These are phyloP conservation scores for Colletotrichum sp. DNA, from an alignment of 2,329 filamentous ascomycete species.

Conservation along the genomic window DNA sequence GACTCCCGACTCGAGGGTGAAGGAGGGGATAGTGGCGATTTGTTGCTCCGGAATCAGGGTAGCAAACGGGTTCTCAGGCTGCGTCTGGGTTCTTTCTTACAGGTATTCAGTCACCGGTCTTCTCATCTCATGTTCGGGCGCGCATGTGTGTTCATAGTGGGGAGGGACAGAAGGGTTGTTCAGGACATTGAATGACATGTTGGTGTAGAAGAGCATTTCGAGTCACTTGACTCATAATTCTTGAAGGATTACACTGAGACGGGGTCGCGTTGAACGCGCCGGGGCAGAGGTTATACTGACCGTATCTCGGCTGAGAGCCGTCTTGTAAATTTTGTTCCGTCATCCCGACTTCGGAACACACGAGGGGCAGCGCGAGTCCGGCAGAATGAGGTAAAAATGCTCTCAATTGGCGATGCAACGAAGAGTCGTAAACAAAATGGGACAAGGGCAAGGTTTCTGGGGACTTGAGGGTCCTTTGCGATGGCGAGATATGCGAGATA, in stretches of 20 bases:
- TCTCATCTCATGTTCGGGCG: constrained; percentile 15
- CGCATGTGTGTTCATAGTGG: neutral
- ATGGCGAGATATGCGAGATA: constrained; percentile 13
- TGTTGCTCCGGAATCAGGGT: constrained; percentile 86
- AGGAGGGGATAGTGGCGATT: constrained; percentile 84
- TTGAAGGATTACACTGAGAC: neutral
- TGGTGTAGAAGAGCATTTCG: neutral
- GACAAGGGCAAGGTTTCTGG: neutral
- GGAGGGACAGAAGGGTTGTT: neutral
- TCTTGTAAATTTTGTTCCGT: constrained; percentile 22
- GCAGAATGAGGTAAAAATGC: neutral
- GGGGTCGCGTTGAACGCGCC: neutral
- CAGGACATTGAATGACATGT: neutral
- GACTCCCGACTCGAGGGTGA: constrained; percentile 92
- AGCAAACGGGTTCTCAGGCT: constrained; percentile 92
- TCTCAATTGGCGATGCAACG: neutral
- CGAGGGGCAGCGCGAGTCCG: neutral
- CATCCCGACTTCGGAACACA: constrained; percentile 27
- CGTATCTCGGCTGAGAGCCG: constrained; percentile 31
- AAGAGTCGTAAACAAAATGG: neutral
- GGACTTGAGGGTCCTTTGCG: neutral
- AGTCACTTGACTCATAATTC: neutral
- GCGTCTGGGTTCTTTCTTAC: constrained; percentile 68
- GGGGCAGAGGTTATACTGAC: constrained; percentile 30
- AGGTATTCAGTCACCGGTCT: constrained; percentile 66